Evolutionary conservation across 352 stramenopile species (phyloP), one percentile per base, ranked within the genome.

Genomic region (Phytophthora constricta): DNA sequence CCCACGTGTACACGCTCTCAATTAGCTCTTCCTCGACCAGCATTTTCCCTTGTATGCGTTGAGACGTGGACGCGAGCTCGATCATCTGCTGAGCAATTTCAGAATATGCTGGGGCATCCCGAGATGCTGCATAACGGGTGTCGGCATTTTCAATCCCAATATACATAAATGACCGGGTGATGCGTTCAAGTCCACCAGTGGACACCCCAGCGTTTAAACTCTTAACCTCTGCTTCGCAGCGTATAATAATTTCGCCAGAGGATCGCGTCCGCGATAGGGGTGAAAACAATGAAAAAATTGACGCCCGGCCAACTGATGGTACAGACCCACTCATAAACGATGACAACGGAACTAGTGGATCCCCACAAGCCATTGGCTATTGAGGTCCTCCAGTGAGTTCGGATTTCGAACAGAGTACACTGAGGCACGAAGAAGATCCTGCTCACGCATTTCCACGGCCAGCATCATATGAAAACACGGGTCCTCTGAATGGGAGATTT

Each of bases 1-100:
- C 84, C 86, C 86, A 96, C 41, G 87, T 96, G 59, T 90, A 96
- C n/a, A 93, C 86, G 56, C 87, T 96, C 62, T 96, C 87, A 23
- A 96, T 87, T 16, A 96, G 61, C 61, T 94, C 87, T 79, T 96
- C 87, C 75, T 96, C 87, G 1, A 93, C 80, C 22, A 96, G 69
- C 39, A 93, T 75, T 65, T 95, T 95, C 11, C 68, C 69, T 31
- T 86, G 77, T 1, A 53, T 59, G 22, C 63, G 58, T 68, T 84
- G 79, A 8, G 76, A 77, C n/a, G 68, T 80, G 0, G 68, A 66
- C 7, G 58, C 68, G 37, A 78, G 58, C 25, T 75, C 65, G n/a
- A 81, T 81, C 62, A 84, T 84, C 25, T 82, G 66, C 23, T 76
- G 72, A 10, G 71, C 76, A 42, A 76, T 72, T 34, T 84, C 72